Base-by-base conservation (phyloP, 2,329 filamentous ascomycete genomes). In the Ophiocordyceps camponoti-saundersi region DNA sequence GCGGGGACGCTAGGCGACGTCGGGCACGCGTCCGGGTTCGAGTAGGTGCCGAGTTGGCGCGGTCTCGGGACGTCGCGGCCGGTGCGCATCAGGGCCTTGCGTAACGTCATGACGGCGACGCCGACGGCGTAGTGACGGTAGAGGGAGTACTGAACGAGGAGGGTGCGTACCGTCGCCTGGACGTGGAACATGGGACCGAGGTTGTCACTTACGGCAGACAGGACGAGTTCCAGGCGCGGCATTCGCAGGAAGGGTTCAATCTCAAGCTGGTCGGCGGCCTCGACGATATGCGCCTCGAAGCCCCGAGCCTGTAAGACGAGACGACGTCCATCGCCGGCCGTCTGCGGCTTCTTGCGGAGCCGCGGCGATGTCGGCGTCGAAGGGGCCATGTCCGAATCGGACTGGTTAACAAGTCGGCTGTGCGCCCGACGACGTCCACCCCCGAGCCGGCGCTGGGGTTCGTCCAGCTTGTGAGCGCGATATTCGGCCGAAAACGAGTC, bases 51-150 rank as follows among this genome's bases (percentile, higher is more conserved):
- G 53, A 56, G 60, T 54, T 58, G 62, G 53, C 51, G 61, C 42
- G 46, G 58, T 49, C 58, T 53, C 8, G 60, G 56, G n/a, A 55
- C 42, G 49, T 73, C 71, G 23, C 62, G 64, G 36, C 65, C 64
- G 1, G 73, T 72, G 48, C 65, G 70, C 60, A 77, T 62, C 52
- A 89, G 85, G 0, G 83, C 82, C 56, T 79, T 79, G 47, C 73
- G 73, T 22, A 98, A 62, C 3, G 93, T 85, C 58, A 80, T 80
- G 22, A 75, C 68, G 10, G 90, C 92, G 49, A 96, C 79, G 1
- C 87, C 85, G 23, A 93, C 73, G 0, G 89, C 83, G 58, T 95
- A 98, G 59, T 95, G 89, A 3, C 89, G 82, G 61, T 93, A 95
- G 0, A 98, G 73, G 0, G 93, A 98, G 59, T 96, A 96, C 45